phyloP scores from a whole-genome alignment of 805 yeast genomes.

The Yamadazyma philogaea region DNA sequence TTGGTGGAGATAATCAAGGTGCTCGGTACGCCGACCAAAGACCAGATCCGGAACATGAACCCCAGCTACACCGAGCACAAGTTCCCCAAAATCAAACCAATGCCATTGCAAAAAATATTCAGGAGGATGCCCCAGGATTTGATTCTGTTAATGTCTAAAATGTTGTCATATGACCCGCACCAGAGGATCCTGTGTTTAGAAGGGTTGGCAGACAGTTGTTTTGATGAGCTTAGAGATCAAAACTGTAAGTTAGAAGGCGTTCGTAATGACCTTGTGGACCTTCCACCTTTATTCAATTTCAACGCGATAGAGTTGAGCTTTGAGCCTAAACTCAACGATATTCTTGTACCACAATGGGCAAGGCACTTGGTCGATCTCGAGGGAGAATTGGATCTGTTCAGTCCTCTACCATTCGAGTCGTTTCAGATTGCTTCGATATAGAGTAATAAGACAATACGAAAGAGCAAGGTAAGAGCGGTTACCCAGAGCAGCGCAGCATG shows the following conservation, averaged over 20 bases:
- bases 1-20: constrained; percentile 94
- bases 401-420: constrained; percentile 11
- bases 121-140: constrained; percentile 52
- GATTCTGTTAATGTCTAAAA: constrained; percentile 51
- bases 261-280: constrained; percentile 36
- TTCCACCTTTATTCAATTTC: constrained; percentile 53
- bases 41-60: constrained; percentile 90
- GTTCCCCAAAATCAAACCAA: constrained; percentile 83
- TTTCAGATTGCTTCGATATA: constrained; percentile 11
- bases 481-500: too few species aligned
- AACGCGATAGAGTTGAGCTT: constrained; percentile 49
- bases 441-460: neutral
- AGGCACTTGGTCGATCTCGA: constrained; percentile 9
- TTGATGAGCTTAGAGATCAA: constrained; percentile 48
- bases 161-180: constrained; percentile 66
- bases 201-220: constrained; percentile 51
- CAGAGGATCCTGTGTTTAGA: constrained; percentile 59
- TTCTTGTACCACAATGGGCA: constrained; percentile 43
- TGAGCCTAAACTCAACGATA: constrained; percentile 35
- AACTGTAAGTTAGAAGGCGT: constrained; percentile 39
- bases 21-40: constrained; percentile 92
- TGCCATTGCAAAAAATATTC: constrained; percentile 66
- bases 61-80: constrained; percentile 96
- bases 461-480: neutral
- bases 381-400: constrained; percentile 8